A percentile compares a stretch with the other conserved stretches of the same genome.
These are phyloP conservation scores for Orbilia brochopaga DNA, from an alignment of 2,329 filamentous ascomycete species.

Conservation along the genomic window DNA sequence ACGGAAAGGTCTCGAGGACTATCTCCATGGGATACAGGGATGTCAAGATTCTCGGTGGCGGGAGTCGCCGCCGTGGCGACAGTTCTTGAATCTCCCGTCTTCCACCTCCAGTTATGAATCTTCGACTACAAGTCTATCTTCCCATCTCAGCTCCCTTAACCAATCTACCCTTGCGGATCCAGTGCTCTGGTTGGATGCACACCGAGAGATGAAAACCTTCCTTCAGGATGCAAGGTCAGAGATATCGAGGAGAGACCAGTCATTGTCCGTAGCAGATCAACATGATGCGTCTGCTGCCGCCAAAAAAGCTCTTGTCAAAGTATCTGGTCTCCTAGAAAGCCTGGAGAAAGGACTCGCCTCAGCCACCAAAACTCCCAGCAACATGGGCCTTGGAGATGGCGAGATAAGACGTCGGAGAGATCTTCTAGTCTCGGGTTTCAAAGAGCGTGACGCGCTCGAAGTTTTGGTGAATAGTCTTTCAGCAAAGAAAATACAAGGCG, in stretches of 20 bases:
- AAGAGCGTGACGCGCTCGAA: slow-evolving; percentile 78
- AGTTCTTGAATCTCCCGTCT: slow-evolving; percentile 73
- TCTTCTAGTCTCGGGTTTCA: slow-evolving; percentile 70
- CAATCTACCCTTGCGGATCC: slow-evolving; percentile 64
- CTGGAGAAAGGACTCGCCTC: slow-evolving; percentile 23
- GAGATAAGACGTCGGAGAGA: slow-evolving; percentile 75
- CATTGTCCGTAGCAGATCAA: slow-evolving; percentile 63
- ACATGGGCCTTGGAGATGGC: slow-evolving; percentile 59
- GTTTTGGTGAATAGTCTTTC: slow-evolving; percentile 69
- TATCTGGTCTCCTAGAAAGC: slow-evolving; percentile 66
- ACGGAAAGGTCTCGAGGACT: slow-evolving; percentile 71
- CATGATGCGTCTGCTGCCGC: slow-evolving; percentile 74
- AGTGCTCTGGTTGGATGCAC: slow-evolving; percentile 76
- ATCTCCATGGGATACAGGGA: slow-evolving; percentile 74
- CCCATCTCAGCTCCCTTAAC: slow-evolving; percentile 58
- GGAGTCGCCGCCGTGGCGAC: slow-evolving; percentile 73
- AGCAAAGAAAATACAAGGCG: slow-evolving; percentile 60
- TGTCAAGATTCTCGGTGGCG: slow-evolving; percentile 78
- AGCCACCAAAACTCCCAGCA: slow-evolving; percentile 4
- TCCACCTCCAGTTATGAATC: slow-evolving; percentile 58
- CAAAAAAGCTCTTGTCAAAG: slow-evolving; percentile 74
- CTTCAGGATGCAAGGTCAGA: slow-evolving; percentile 71
- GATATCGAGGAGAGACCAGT: slow-evolving; percentile 72
- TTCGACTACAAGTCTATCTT: slow-evolving; percentile 60
- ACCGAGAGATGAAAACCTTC: slow-evolving; percentile 73